These are phyloP conservation scores for Epicoccum nigrum DNA, from an alignment of 2,329 filamentous ascomycete genomes.

Conservation along the genomic window DNA sequence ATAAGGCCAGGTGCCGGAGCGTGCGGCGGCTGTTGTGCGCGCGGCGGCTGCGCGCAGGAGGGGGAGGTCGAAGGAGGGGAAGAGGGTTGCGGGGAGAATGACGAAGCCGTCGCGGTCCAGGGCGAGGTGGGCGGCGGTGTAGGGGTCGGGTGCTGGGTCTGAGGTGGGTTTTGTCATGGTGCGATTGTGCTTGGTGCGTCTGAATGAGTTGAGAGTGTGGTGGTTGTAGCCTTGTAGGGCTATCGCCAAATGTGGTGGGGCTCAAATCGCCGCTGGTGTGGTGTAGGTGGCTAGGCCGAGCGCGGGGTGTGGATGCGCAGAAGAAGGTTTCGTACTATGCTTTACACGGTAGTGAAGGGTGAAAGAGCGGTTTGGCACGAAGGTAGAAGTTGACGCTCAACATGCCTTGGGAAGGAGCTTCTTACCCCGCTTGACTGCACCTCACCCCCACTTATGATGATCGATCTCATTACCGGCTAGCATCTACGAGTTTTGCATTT, in stretches of 20 bases:
- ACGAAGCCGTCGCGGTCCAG: conserved; percentile 79
- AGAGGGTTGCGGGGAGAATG: conserved; percentile 69
- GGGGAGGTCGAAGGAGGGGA: conserved; percentile 55
- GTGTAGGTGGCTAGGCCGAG: too few relatives aligned
- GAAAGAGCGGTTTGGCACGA: too few relatives aligned
- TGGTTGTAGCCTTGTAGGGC: background rate
- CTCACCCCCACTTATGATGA: conserved; percentile 3
- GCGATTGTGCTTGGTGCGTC: background rate
- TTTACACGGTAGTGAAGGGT: too few relatives aligned
- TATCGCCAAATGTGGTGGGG: too few relatives aligned
- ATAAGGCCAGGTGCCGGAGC: conserved; percentile 77
- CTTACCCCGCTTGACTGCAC: conserved; percentile 1
- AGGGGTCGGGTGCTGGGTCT: conserved; percentile 24
- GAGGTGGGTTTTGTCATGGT: background rate
- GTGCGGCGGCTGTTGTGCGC: conserved; percentile 65
- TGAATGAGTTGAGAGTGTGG: background rate
- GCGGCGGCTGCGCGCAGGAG: conserved; percentile 66
- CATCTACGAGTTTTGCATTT: too few relatives aligned
- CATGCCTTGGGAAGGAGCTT: background rate
- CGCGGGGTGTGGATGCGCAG: too few relatives aligned
- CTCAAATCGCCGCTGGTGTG: too few relatives aligned
- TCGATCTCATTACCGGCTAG: too few relatives aligned
- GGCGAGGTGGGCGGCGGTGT: conserved; percentile 51
- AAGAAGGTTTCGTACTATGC: too few relatives aligned
- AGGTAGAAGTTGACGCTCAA: background rate